Conservation (phyloP, 805 yeast species). For the Blastobotrys chiropterorum region DNA sequence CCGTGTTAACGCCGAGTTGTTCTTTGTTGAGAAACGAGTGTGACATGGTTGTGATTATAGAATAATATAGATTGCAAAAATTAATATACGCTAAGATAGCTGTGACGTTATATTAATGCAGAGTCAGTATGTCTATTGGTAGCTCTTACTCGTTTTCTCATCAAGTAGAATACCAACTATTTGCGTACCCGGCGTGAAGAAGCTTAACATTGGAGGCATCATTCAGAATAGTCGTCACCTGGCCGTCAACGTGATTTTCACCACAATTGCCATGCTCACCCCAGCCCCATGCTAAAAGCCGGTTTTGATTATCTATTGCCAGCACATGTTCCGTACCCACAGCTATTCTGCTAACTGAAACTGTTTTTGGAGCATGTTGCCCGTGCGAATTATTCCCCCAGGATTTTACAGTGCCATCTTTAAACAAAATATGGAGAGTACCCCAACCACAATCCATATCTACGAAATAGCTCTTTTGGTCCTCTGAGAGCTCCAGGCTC, state of each 20-base stretch:
- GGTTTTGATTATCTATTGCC: conserved; percentile 18
- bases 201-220: background rate
- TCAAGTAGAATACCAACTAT: conserved; percentile 16
- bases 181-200: conserved; percentile 20
- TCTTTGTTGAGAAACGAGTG: too few species aligned
- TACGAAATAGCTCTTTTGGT: conserved; percentile 1
- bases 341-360: conserved; percentile 8
- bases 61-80: too few species aligned
- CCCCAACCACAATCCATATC: conserved; percentile 67
- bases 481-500: background rate
- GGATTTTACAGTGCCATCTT: conserved; percentile 36
- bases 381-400: conserved; percentile 74
- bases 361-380: conserved; percentile 41
- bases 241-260: conserved; percentile 10
- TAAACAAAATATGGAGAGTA: conserved; percentile 48
- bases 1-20: too few species aligned
- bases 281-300: conserved; percentile 89
- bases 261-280: conserved; percentile 99
- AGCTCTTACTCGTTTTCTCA: background rate
- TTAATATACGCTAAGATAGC: too few species aligned
- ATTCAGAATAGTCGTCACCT: background rate
- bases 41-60: too few species aligned
- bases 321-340: conserved; percentile 90
- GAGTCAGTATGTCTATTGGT: background rate
- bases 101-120: too few species aligned